Conservation (phyloP, 139 green algal species). For the Deuterostichococcus epilithicus region DNA sequence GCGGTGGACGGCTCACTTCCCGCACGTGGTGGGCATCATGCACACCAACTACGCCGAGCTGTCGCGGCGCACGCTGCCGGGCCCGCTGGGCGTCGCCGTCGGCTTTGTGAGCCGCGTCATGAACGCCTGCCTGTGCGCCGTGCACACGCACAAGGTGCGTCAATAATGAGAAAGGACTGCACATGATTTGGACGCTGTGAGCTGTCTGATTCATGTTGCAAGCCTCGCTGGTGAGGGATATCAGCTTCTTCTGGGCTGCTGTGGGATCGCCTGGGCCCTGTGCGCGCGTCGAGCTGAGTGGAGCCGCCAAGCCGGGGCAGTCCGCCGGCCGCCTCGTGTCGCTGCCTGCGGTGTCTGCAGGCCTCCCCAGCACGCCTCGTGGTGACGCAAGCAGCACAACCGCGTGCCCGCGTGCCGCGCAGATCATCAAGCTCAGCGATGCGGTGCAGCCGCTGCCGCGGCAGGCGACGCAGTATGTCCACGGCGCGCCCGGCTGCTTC, state of each 20-base stretch:
- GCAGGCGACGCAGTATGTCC: conserved; percentile 85
- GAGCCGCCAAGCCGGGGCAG: too few species aligned
- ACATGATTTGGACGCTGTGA: too few species aligned
- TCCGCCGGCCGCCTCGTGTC: too few species aligned
- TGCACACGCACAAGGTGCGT: conserved; percentile 89
- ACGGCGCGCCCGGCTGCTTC: conserved; percentile 89
- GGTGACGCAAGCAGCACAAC: conserved; percentile 19
- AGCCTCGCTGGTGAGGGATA: too few species aligned
- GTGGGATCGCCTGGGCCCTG: too few species aligned
- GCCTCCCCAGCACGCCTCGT: too few species aligned
- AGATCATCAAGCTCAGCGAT: conserved; percentile 87
- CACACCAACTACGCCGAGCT: conserved; percentile 96
- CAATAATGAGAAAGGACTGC: too few species aligned
- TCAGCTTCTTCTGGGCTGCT: too few species aligned
- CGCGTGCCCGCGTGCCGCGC: conserved; percentile 19
- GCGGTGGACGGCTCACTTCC: conserved; percentile 96
- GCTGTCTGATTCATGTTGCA: too few species aligned
- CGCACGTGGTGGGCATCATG: conserved; percentile 92
- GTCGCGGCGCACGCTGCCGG: conserved; percentile 6
- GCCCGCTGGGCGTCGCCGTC: conserved; percentile 5
- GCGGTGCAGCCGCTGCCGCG: conserved; percentile 91
- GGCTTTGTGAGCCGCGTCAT: conserved; percentile 45
- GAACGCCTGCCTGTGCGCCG: conserved; percentile 75
- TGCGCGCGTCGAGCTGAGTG: too few species aligned
- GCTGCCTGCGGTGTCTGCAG: conserved; percentile 84